Conservation (phyloP, 73 alveolate genomes). For the Loxodes magnus region DNA sequence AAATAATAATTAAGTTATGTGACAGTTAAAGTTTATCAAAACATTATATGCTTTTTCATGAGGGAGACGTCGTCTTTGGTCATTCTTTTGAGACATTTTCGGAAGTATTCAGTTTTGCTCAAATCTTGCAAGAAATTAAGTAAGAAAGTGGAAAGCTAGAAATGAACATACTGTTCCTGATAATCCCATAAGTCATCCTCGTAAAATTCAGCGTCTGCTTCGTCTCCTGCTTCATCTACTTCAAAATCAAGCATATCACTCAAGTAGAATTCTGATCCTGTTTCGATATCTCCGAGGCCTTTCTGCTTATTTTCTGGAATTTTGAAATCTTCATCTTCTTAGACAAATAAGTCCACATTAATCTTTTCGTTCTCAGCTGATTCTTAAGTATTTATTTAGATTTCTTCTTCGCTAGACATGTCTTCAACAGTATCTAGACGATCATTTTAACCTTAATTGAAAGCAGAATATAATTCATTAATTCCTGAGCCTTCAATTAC, state of each 20-base stretch:
- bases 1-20: no score
- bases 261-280: constrained; percentile 90
- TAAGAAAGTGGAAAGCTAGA: constrained; percentile 37
- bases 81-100: constrained; percentile 65
- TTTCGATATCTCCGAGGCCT: constrained; percentile 91
- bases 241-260: constrained; percentile 92
- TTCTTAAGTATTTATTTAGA: constrained; percentile 19
- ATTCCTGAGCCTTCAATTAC: constrained; percentile 11
- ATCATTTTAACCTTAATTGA: no score
- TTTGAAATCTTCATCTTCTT: constrained; percentile 61
- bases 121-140: no score
- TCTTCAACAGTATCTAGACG: no score
- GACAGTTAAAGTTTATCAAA: no score
- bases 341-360: constrained; percentile 35
- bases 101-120: constrained; percentile 61
- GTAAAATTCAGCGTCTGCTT: constrained; percentile 81
- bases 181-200: constrained; percentile 82
- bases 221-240: constrained; percentile 91
- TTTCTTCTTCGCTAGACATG: no score
- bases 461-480: no score
- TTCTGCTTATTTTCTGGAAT: constrained; percentile 72
- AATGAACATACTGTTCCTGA: constrained; percentile 56
- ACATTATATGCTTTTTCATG: constrained; percentile 41
- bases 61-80: constrained; percentile 73
- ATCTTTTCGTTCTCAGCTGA: constrained; percentile 26